Percentiles rank a stretch among this genome's conserved stretches.
Conservation (phyloP, 1,139 yeast genomes). For the Taphrina populina region DNA sequence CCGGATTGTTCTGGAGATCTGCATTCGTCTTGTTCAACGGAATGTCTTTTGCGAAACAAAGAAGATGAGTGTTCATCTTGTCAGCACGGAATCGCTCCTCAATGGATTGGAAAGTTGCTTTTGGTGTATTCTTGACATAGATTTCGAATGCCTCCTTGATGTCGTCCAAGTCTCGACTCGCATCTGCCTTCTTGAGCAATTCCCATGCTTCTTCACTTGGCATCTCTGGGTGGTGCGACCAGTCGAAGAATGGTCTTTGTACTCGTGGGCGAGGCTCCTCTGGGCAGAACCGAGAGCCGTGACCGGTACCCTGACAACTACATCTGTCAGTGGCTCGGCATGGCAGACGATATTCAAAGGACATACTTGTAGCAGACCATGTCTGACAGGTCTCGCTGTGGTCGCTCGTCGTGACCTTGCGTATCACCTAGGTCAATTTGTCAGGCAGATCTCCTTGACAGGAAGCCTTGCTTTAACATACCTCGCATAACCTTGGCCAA, state of each 20-base stretch:
- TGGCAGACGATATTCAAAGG: neutral
- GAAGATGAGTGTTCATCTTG: constrained; percentile 5
- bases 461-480: too few species aligned
- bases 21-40: constrained; percentile 17
- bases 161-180: constrained; percentile 11
- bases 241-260: neutral
- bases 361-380: constrained; percentile 10
- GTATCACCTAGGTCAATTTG: too few species aligned
- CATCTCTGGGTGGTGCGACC: constrained; percentile 20
- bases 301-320: constrained; percentile 12
- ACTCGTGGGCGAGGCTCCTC: neutral
- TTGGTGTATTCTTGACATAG: constrained; percentile 20
- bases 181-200: constrained; percentile 2
- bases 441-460: too few species aligned
- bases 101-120: constrained; percentile 9
- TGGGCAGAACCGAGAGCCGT: constrained; percentile 7
- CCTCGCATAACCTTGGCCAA: too few species aligned
- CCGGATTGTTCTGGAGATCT: constrained; percentile 3
- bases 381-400: constrained; percentile 5
- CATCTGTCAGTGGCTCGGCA: neutral
- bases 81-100: constrained; percentile 5
- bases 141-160: constrained; percentile 14
- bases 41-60: constrained; percentile 3
- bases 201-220: constrained; percentile 14
- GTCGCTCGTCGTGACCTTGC: too few species aligned